Percentiles rank a stretch among this genome's conserved stretches.
phyloP scores from a whole-genome alignment of 345 rosid species.

The Dovyalis caffra region DNA sequence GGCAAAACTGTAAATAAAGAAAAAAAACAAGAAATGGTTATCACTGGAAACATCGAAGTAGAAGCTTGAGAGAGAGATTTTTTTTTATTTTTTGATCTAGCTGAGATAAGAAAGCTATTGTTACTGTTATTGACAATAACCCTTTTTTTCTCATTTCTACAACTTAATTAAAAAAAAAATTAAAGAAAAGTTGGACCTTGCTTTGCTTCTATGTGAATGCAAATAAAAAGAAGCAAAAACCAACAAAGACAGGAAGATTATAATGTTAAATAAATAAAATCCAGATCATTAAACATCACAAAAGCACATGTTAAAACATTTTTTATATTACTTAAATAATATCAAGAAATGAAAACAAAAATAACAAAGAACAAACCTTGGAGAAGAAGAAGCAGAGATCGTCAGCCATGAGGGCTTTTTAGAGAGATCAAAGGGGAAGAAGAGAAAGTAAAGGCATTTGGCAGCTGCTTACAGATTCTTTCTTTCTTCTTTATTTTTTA shows the following conservation, averaged over 20 bases:
- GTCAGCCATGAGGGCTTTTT: constrained; percentile 55
- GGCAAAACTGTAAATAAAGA: constrained; percentile 5
- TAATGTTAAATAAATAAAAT: constrained; percentile 11
- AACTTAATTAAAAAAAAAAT: background rate
- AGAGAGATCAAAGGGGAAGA: constrained; percentile 40
- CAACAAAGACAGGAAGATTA: constrained; percentile 16
- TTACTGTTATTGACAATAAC: background rate
- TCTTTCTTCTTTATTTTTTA: background rate
- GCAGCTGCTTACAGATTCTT: constrained; percentile 24
- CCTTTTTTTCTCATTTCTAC: background rate
- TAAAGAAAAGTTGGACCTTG: background rate
- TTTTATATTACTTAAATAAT: background rate
- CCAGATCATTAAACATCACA: constrained; percentile 36
- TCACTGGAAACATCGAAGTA: background rate
- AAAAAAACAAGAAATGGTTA: constrained; percentile 6
- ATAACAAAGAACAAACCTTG: constrained; percentile 47
- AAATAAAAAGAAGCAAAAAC: constrained; percentile 9
- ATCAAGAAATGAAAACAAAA: background rate
- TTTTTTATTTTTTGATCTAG: background rate
- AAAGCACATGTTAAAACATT: constrained; percentile 9
- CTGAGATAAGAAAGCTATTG: background rate
- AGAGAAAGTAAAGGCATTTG: constrained; percentile 49
- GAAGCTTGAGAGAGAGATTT: background rate
- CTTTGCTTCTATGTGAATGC: constrained; percentile 22
- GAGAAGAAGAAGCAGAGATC: constrained; percentile 66